A percentile compares a stretch with the other conserved stretches of the same genome.
These are phyloP conservation scores for Xylaria sp. DNA, from an alignment of 2,329 filamentous ascomycete species.

Conservation along the genomic window DNA sequence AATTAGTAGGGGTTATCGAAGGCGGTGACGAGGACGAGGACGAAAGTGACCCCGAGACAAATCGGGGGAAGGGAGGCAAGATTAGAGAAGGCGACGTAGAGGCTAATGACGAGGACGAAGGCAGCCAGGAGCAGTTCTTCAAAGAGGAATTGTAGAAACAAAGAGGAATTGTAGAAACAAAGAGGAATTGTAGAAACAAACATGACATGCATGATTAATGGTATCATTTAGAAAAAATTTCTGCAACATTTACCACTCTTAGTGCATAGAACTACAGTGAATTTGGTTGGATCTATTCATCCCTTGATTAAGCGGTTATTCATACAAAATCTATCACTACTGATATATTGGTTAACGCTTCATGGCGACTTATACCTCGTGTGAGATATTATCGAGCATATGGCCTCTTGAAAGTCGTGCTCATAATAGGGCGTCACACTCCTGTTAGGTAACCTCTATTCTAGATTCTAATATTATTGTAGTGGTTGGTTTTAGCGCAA, in stretches of 20 bases:
- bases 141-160: constrained; percentile 62
- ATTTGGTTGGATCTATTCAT: neutral
- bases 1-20: constrained; percentile 77
- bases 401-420: neutral
- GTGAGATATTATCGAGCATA: neutral
- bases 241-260: neutral
- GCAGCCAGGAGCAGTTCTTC: constrained; percentile 64
- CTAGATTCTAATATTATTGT: neutral
- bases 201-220: constrained; percentile 40
- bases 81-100: neutral
- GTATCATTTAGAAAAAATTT: constrained; percentile 31
- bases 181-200: constrained; percentile 60
- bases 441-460: neutral
- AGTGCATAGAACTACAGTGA: neutral
- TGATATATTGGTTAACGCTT: neutral
- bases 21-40: constrained; percentile 59
- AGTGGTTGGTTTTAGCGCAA: neutral
- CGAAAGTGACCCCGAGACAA: constrained; percentile 20
- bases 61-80: constrained; percentile 22
- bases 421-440: neutral
- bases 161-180: constrained; percentile 49
- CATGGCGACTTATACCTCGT: neutral
- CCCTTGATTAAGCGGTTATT: neutral
- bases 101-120: constrained; percentile 42
- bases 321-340: neutral